Evolutionary conservation across 139 green algal species (phyloP).

Genomic region (Pseudopediastrum boryanum): DNA sequence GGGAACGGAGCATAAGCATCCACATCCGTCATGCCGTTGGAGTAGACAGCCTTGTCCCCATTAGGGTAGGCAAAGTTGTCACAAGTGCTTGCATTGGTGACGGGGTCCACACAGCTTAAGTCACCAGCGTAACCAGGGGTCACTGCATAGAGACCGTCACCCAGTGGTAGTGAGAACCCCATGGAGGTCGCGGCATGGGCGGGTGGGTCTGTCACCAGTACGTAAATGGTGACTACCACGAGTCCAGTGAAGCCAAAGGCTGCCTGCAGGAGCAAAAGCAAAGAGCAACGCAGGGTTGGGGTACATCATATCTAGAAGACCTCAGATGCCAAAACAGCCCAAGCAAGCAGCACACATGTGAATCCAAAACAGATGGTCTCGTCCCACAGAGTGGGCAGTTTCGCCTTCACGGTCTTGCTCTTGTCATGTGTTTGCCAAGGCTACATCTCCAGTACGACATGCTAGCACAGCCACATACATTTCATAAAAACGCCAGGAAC

Average conservation of each 20-base stretch:
- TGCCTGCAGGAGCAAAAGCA: slow-evolving; percentile 8
- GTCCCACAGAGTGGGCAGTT: too few relatives aligned
- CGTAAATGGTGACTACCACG: slow-evolving; percentile 20
- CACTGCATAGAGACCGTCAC: slow-evolving; percentile 17
- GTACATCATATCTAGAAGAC: too few relatives aligned
- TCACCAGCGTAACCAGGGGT: slow-evolving; percentile 32
- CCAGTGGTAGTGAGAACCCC: slow-evolving; percentile 33
- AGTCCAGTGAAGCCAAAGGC: slow-evolving; percentile 22
- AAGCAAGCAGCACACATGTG: too few relatives aligned
- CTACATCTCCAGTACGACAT: too few relatives aligned
- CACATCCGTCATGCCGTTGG: slow-evolving; percentile 36
- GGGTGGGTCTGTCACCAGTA: slow-evolving; percentile 12
- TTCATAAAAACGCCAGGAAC: too few relatives aligned
- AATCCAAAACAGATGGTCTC: too few relatives aligned
- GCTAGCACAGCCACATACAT: too few relatives aligned
- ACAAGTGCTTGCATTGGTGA: slow-evolving; percentile 22
- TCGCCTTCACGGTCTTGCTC: too few relatives aligned
- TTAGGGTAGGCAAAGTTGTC: slow-evolving; percentile 53
- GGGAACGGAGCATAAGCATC: slow-evolving; percentile 44
- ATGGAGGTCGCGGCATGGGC: background rate
- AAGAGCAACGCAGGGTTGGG: too few relatives aligned
- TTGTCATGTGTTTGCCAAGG: too few relatives aligned
- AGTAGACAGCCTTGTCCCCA: slow-evolving; percentile 38
- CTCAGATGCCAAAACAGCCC: too few relatives aligned
- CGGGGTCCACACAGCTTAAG: slow-evolving; percentile 17